Evolutionary conservation across 106 monocot species (phyloP).

Genomic region (Phalaenopsis equestris): DNA sequence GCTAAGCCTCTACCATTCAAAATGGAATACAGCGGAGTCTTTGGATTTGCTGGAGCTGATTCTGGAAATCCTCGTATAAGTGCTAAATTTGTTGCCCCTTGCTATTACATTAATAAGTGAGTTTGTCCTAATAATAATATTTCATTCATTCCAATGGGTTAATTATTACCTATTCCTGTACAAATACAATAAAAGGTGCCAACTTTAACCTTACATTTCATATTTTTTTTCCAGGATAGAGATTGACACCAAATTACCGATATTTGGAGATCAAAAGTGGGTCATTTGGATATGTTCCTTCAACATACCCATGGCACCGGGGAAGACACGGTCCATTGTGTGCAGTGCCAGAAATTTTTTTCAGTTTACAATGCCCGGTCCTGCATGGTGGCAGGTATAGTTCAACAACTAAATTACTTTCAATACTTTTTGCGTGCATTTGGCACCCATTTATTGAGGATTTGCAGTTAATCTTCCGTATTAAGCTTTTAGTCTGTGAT

Average conservation of each 20-base stretch:
- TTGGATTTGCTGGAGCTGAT: conserved; percentile 71
- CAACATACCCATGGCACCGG: conserved; percentile 94
- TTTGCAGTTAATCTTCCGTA: background rate
- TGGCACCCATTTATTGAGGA: background rate
- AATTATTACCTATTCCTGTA: background rate
- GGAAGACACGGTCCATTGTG: conserved; percentile 91
- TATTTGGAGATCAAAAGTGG: conserved; percentile 96
- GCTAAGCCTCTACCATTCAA: conserved; percentile 90
- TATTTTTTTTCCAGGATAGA: conserved; percentile 65
- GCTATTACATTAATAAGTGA: conserved; percentile 83
- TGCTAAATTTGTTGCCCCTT: conserved; percentile 85
- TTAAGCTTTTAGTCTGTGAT: background rate
- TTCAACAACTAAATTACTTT: background rate
- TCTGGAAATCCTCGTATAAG: conserved; percentile 75
- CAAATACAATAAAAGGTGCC: background rate
- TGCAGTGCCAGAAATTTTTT: conserved; percentile 94
- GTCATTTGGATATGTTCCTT: conserved; percentile 99
- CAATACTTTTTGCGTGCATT: background rate
- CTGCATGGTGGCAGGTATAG: conserved; percentile 87
- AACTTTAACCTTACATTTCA: background rate
- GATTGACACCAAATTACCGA: conserved; percentile 80
- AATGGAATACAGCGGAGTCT: conserved; percentile 68
- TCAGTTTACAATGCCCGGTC: conserved; percentile 74
- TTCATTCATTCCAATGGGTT: background rate
- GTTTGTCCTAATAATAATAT: conserved; percentile 10